Evolutionary conservation across 176 grass and related monocot genomes (phyloP), one percentile per base, ranked within the genome.

Genomic region (Leersia perrieri): DNA sequence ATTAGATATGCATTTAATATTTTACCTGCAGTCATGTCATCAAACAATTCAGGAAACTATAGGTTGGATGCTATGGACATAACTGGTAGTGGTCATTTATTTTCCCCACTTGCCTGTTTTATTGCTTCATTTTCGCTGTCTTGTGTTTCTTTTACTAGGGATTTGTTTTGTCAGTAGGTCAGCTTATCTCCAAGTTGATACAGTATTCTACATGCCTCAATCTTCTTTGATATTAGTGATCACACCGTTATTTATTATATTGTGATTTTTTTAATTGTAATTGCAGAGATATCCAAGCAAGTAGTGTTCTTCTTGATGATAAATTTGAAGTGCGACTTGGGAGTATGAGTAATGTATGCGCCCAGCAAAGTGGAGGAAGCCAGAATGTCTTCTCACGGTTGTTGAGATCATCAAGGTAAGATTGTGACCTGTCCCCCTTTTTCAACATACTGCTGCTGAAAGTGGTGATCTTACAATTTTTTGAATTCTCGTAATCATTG

Each of bases 231-330:
- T 71, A 66, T 72, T 66, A 49, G 8, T 62, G n/a, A 85, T 80
- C 40, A 32, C 49, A 28, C 26, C 75, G 9, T 38, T 13, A 27
- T 41, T 70, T 74, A 75, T 51, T 65, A 40, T 86, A 26, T 81
- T 75, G 11, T 74, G 36, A 53, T 77, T 42, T 29, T 2, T 75
- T 81, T 74, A 33, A 33, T 74, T 86, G 63, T 63, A 30, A 70
- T 71, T 82, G 67, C 85, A 99, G 96, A 88, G 92, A 99, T 91
- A 89, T 99, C 55, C 96, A 99, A 88, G 92, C 96, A 91, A 99
- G 84, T 34, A 99, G 96, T 74, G 79, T 99, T 67, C 92, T 99
- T 91, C 90, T 99, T 16, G 96, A 99, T 79, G 90, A 99, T 72
- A 99, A 91, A 82, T 99, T 84, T 32, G 96, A 99, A 85, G 96